These are phyloP conservation scores for Plenodomus tracheiphilus DNA, from an alignment of 2,329 filamentous ascomycete species.

Conservation along the genomic window DNA sequence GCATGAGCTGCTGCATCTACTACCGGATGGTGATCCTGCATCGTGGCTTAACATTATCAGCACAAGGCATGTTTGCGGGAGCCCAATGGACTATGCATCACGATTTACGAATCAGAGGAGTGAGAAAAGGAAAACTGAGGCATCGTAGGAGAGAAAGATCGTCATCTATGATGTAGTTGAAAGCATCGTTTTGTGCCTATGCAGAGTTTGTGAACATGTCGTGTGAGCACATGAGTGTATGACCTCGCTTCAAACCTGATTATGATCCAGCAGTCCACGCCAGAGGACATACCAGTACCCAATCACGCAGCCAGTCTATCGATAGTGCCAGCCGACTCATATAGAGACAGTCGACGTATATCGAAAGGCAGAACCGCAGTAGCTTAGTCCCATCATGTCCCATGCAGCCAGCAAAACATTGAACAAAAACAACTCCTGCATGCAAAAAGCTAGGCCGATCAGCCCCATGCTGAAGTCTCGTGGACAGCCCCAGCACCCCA, in stretches of 20 bases:
- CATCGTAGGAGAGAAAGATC: background rate
- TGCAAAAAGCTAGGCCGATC: slow-evolving; percentile 39
- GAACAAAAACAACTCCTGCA: slow-evolving; percentile 41
- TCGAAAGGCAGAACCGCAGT: background rate
- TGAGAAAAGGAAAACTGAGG: background rate
- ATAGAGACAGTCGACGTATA: slow-evolving; percentile 1
- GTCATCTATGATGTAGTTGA: slow-evolving; percentile 1
- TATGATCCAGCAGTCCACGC: background rate
- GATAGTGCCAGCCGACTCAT: no score
- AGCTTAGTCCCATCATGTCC: background rate
- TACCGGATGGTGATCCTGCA: no score
- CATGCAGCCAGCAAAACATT: slow-evolving; percentile 28
- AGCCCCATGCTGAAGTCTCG: slow-evolving; percentile 29
- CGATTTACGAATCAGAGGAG: background rate
- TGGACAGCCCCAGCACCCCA: slow-evolving; percentile 20
- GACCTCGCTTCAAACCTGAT: background rate
- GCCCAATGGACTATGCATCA: background rate
- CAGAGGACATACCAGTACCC: background rate
- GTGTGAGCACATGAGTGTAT: background rate
- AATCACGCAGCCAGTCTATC: background rate
- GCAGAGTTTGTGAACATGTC: background rate
- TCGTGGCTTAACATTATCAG: no score
- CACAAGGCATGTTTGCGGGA: no score
- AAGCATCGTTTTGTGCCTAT: background rate
- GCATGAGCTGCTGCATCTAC: no score